Percentiles rank a stretch among this genome's conserved stretches.
Evolutionary conservation across 2,329 filamentous ascomycete species (phyloP).

Genomic region (Cercospora sp.): DNA sequence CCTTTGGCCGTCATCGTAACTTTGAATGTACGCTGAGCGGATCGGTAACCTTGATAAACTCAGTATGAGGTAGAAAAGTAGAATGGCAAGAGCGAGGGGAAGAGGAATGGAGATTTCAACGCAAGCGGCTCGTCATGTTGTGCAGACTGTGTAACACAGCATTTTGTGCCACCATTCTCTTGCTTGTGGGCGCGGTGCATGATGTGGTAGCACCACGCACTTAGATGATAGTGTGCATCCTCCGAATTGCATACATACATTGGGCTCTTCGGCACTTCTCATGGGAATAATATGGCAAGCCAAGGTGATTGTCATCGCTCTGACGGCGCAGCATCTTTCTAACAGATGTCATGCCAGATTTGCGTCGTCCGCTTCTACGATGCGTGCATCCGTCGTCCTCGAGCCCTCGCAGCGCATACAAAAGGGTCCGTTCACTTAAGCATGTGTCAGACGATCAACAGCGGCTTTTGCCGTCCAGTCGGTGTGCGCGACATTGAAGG

Average conservation of each 20-base stretch:
- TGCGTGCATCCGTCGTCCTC: background rate
- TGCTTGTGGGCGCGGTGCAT: background rate
- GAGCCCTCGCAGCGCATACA: background rate
- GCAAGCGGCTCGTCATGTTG: background rate
- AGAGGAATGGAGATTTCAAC: background rate
- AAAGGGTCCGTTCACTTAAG: background rate
- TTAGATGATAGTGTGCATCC: no score
- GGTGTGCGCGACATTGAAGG: background rate
- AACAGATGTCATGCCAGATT: background rate
- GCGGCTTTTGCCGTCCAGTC: background rate
- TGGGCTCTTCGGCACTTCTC: background rate
- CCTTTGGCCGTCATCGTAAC: background rate
- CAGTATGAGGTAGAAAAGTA: background rate
- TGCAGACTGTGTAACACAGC: background rate
- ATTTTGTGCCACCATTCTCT: background rate
- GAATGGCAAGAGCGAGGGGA: background rate
- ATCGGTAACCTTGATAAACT: background rate
- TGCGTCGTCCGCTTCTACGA: background rate
- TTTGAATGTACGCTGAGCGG: background rate
- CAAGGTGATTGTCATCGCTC: background rate
- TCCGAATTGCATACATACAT: no score
- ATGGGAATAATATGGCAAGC: background rate
- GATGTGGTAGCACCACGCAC: background rate
- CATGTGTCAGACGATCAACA: background rate
- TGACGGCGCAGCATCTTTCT: background rate